A percentile compares a stretch with the other conserved stretches of the same genome.
Evolutionary conservation across 2,329 filamentous ascomycete species (phyloP).

Genomic region (Apiospora rasikravindrae): DNA sequence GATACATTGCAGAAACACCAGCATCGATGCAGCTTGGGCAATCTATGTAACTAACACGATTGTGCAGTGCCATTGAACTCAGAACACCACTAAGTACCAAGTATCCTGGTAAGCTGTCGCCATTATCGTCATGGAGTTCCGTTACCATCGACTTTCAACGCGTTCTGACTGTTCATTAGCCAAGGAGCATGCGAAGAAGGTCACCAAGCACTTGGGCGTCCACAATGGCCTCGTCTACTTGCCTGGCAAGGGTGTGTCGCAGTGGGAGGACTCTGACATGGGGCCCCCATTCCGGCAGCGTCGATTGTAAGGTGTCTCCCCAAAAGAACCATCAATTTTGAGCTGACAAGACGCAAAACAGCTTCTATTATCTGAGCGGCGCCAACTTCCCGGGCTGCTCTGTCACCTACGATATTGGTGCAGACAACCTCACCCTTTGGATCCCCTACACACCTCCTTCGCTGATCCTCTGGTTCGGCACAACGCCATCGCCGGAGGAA

Average conservation of each 20-base stretch:
- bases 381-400: constrained; percentile 59
- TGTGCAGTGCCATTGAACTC: constrained; percentile 45
- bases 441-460: constrained; percentile 71
- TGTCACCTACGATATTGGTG: constrained; percentile 61
- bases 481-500: constrained; percentile 63
- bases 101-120: constrained; percentile 41
- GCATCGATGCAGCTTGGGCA: not conserved
- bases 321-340: not conserved
- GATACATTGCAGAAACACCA: constrained; percentile 9
- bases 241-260: constrained; percentile 54
- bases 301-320: constrained; percentile 54
- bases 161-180: constrained; percentile 42
- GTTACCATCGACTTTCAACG: not conserved
- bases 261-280: constrained; percentile 65
- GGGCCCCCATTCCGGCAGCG: constrained; percentile 61
- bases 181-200: constrained; percentile 62
- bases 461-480: constrained; percentile 68
- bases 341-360: constrained; percentile 33
- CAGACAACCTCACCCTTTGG: constrained; percentile 72
- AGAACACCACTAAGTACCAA: constrained; percentile 37
- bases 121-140: not conserved
- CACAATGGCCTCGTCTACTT: constrained; percentile 60
- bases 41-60: constrained; percentile 18
- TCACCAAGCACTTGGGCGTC: constrained; percentile 55
- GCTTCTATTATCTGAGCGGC: constrained; percentile 65